Conservation (phyloP, 768 basidiomycete species). For the Polyporus arcularius region DNA sequence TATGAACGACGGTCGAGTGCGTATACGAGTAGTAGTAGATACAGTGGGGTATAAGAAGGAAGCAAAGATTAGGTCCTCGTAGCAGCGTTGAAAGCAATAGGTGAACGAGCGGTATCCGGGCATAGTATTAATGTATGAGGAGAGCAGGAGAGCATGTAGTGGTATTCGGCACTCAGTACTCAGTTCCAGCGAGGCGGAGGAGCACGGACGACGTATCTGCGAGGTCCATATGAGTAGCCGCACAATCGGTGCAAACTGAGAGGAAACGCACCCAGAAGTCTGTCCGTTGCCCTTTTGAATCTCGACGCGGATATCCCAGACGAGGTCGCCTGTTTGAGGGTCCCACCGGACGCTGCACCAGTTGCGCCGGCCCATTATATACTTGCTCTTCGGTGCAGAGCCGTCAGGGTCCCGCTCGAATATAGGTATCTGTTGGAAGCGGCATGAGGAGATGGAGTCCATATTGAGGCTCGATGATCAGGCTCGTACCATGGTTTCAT, state of each 20-base stretch:
- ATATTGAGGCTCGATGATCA: too few species aligned
- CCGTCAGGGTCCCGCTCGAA: slow-evolving; percentile 82
- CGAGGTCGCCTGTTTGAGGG: slow-evolving; percentile 56
- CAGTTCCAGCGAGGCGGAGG: slow-evolving; percentile 33
- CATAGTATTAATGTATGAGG: not conserved
- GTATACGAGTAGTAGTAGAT: slow-evolving; percentile 11
- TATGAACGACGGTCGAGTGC: not conserved
- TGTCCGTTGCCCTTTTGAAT: slow-evolving; percentile 78
- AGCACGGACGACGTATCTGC: slow-evolving; percentile 29
- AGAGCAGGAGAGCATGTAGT: not conserved
- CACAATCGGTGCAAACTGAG: not conserved
- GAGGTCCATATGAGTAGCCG: too few species aligned
- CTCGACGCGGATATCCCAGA: slow-evolving; percentile 87
- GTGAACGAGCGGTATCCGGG: not conserved
- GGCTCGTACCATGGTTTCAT: slow-evolving; percentile 78
- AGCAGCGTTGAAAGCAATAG: not conserved
- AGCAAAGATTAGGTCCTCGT: not conserved
- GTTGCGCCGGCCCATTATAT: slow-evolving; percentile 87
- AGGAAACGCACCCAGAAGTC: slow-evolving; percentile 64
- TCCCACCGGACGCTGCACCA: slow-evolving; percentile 78
- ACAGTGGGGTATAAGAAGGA: slow-evolving; percentile 6
- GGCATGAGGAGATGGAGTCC: not conserved
- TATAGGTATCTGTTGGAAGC: slow-evolving; percentile 59
- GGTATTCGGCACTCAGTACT: not conserved
- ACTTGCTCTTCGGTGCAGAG: slow-evolving; percentile 69